Evolutionary conservation across 768 basidiomycete species (phyloP), one percentile per base, ranked within the genome.

Genomic region (Naganishia vishniacii): DNA sequence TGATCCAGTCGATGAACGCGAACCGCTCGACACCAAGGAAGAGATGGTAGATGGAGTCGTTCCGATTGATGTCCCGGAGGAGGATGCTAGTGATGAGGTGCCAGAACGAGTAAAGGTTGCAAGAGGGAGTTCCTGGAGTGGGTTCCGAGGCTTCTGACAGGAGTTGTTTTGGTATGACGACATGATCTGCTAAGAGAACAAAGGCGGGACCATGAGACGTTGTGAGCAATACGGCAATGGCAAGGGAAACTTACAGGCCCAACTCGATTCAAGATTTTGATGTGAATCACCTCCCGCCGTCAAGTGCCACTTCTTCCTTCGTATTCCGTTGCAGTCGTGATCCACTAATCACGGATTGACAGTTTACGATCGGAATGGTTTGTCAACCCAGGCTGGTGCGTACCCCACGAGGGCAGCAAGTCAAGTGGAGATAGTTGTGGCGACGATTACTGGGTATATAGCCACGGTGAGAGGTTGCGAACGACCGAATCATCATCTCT

Each of bases 81-180:
- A 26, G 31, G 49, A 31, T 3, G 48, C 18, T 18, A 20, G 23
- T 1, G 53, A 40, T 26, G 53, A 37, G 15, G 53, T 12, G 4
- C 4, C 15, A 8, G 53, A 25, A 2, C 53, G 53, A 5, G 23
- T 23, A 37, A 41, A 56, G 15, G 28, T 37, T 15, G n/a, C 3
- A 20, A 56, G n/a, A 9, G 53, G 53, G 12, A 56, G n/a, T 40
- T 56, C 53, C 23, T 20, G 20, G 1, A 56, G 34, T 15, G 53
- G 53, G 53, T 56, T 56, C 12, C 53, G 53, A 13, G 34, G 53
- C 40, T 56, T 56, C 31, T 4, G 12, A 20, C 16, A 25, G 53
- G 7, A 37, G 34, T 37, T 37, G 15, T 37, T 7, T 7, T 20
- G 23, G 8, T 18, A 13, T 18, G 26, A 9, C 31, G 53, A 13